Base-by-base conservation (phyloP, 768 basidiomycete genomes). In the Exidia glandulosa region DNA sequence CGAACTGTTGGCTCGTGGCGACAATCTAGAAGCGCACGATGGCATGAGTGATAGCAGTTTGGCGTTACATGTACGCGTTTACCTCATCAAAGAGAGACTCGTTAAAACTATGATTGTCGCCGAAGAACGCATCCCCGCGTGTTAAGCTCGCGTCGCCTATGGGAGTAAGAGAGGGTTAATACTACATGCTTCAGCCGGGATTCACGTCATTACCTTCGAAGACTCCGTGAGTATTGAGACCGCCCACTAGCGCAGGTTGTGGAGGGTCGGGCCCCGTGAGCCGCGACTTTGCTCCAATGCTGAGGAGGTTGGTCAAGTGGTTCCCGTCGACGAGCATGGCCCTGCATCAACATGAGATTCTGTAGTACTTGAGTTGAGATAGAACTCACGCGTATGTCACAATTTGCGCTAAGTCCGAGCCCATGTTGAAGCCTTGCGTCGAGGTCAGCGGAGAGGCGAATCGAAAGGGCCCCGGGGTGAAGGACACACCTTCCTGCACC, bases 111-210 rank as follows among this genome's bases (percentile, higher is more conserved):
- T 57, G 56, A 16, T 57, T 57, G 37, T 61, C 50, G 29, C 60
- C 60, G 33, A 61, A 61, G 29, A 61, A 61, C 27, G 60, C 60
- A 48, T 61, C 60, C 19, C 50, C 50, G 4, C 60, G 33, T 10
- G 60, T 61, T 41, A 61, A 45, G 25, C 57, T 57, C 3, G 57
- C 57, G 57, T 61, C 60, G 13, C 60, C 60, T 60, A 29, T 16
- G 25, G 29, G n/a, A 19, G 6, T 19, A 16, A 3, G 30, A 45
- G 34, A 45, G 16, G 41, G 19, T 30, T 14, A 34, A 7, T 3
- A 29, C 23, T 59, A 2, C 12, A 33, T 30, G 54, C 14, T n/a
- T n/a, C 45, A 2, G 57, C 3, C 5, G 1, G 25, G 19, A 14
- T 45, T 13, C 5, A 19, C 7, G n/a, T 25, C 3, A 4, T 9